Percentiles rank a stretch among this genome's conserved stretches.
These are phyloP conservation scores for Zanthoxylum bungeanum DNA, from an alignment of 345 rosid genomes.

Conservation along the genomic window DNA sequence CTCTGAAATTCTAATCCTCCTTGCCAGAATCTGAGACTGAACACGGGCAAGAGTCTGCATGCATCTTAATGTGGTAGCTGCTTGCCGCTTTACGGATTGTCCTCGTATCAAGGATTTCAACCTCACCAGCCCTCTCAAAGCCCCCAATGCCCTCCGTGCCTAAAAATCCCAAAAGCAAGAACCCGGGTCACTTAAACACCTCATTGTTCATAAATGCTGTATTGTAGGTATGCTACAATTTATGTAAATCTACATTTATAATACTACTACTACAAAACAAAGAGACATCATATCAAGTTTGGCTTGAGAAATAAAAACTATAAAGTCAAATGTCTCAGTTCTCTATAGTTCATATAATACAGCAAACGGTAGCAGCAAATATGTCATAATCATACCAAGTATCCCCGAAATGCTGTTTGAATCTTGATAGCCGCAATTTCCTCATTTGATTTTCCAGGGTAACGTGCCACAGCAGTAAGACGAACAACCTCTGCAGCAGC, in stretches of 20 bases:
- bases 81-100: slow-evolving; percentile 77
- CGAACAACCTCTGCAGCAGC: slow-evolving; percentile 66
- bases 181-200: slow-evolving; percentile 11
- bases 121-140: slow-evolving; percentile 83
- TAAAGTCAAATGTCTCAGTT: background rate
- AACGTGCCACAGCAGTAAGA: slow-evolving; percentile 40
- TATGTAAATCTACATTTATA: background rate
- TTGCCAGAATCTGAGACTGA: slow-evolving; percentile 69
- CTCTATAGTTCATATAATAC: background rate
- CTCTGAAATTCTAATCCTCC: slow-evolving; percentile 75
- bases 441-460: slow-evolving; percentile 58
- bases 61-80: slow-evolving; percentile 67
- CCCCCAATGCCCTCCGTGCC: slow-evolving; percentile 91
- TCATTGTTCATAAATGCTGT: background rate
- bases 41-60: slow-evolving; percentile 87
- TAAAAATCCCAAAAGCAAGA: slow-evolving; percentile 27
- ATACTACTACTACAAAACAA: background rate
- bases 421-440: slow-evolving; percentile 69
- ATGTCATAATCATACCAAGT: slow-evolving; percentile 40
- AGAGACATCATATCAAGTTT: background rate
- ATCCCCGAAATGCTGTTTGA: slow-evolving; percentile 76
- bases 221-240: background rate
- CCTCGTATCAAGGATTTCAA: slow-evolving; percentile 69
- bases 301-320: background rate
- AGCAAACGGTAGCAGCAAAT: background rate